These are phyloP conservation scores for Arachis monticola DNA, from an alignment of 331 rosid species.

Conservation along the genomic window DNA sequence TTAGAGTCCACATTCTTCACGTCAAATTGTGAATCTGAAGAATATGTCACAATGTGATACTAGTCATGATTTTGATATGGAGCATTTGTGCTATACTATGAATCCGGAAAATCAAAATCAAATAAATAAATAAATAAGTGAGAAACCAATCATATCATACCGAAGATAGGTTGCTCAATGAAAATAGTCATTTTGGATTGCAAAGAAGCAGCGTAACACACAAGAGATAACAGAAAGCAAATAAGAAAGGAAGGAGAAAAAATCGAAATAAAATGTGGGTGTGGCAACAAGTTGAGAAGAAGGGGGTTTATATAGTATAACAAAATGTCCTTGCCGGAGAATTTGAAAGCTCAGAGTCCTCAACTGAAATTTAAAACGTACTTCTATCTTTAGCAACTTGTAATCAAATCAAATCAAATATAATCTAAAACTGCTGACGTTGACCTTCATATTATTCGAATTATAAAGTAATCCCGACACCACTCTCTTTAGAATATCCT, in stretches of 20 bases:
- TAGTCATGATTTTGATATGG: not conserved
- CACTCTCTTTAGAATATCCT: too few species aligned
- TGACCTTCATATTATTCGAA: too few species aligned
- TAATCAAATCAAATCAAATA: not conserved
- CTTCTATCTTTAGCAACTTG: not conserved
- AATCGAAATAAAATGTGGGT: not conserved
- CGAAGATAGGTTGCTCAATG: constrained; percentile 54
- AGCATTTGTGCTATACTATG: not conserved
- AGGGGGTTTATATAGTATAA: constrained; percentile 47
- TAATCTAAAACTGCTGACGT: not conserved
- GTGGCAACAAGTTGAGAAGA: constrained; percentile 6
- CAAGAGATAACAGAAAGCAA: not conserved
- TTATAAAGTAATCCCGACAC: too few species aligned
- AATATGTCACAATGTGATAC: not conserved
- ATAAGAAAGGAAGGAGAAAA: not conserved
- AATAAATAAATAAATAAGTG: not conserved
- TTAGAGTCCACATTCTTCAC: constrained; percentile 44
- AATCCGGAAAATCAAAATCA: not conserved
- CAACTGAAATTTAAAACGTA: constrained; percentile 38
- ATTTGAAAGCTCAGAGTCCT: constrained; percentile 56
- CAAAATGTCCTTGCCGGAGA: constrained; percentile 48
- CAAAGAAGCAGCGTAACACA: not conserved
- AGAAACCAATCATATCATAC: constrained; percentile 33
- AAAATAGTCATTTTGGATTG: constrained; percentile 62
- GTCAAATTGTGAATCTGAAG: constrained; percentile 44